These are phyloP conservation scores for Gastrolobium bilobum DNA, from an alignment of 306 rosid species.

Conservation along the genomic window DNA sequence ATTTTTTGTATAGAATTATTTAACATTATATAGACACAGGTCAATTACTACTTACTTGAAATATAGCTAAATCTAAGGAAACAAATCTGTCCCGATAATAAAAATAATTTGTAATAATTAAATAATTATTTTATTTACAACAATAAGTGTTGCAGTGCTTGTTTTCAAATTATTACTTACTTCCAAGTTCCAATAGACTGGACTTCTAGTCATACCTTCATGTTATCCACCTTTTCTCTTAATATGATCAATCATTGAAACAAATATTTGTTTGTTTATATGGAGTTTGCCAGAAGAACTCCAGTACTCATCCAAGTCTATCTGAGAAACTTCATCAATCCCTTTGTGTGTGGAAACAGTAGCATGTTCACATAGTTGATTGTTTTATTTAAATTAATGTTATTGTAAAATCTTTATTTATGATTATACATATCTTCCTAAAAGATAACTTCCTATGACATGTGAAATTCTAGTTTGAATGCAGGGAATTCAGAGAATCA, in stretches of 20 bases:
- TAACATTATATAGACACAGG: no score
- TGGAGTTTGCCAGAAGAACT: constrained; percentile 37
- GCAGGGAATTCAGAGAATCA: constrained; percentile 98
- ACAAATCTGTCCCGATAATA: no score
- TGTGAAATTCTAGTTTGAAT: constrained; percentile 81
- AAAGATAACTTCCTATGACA: constrained; percentile 56
- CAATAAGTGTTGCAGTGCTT: constrained; percentile 7
- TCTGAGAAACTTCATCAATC: constrained; percentile 30
- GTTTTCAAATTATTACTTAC: constrained; percentile 9
- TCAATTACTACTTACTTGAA: no score
- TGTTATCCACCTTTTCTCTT: constrained; percentile 30
- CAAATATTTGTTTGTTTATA: constrained; percentile 27
- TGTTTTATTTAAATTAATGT: constrained; percentile 27
- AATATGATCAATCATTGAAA: constrained; percentile 23
- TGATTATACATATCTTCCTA: constrained; percentile 31
- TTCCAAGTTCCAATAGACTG: neutral
- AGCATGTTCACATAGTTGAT: neutral
- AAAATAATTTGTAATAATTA: no score
- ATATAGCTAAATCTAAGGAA: no score
- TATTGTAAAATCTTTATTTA: constrained; percentile 26
- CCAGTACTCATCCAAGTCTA: constrained; percentile 22
- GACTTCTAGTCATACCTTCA: constrained; percentile 1
- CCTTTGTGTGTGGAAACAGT: constrained; percentile 37
- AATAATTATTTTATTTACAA: no score
- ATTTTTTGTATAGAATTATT: no score